Evolutionary conservation across 2,329 filamentous ascomycete species (phyloP), one percentile per base, ranked within the genome.

Genomic region (Epichloe sibirici): DNA sequence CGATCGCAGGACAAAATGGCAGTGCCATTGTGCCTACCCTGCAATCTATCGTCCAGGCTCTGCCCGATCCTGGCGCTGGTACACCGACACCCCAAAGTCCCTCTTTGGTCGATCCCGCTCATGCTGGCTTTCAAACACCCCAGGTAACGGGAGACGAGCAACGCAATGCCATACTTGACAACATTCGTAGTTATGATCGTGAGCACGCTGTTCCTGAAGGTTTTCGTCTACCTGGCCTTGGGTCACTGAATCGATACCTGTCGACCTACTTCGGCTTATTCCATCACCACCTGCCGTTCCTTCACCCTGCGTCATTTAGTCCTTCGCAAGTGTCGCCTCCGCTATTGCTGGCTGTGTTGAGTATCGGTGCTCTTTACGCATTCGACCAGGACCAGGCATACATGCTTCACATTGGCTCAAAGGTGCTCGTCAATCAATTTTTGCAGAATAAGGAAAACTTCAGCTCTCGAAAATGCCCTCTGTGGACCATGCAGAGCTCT

Each of bases 401-500:
- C 67, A 89, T 95, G 78, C 81, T 96, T 23, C 93, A 98, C 71
- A 95, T 97, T 60, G 93, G 91, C 17, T 95, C 93, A 55, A 98
- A 97, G 74, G 87, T 97, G 31, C 79, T 98, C 17, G 90, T 97
- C 62, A 96, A 94, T 66, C 89, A 96, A 67, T 97, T 97, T 69
- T 70, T 98, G 57, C 90, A 95, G 70, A 94, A 96, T 73, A 96
- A 96, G 75, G 90, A 96, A 68, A 95, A 95, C 71, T 97, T 97
- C 69, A 95, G 91, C 74, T 97, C 93, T 8, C 84, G 91, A 61
- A 97, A 96, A 69, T 97, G 91, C 63, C 93, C 93, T 4, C 72
- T 98, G 13, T 97, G 93, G 91, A 93, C 91, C 47, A 97, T 97
- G 89, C 93, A 98, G 68, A 89, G 88, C 67, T 95, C 90, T 3